A percentile compares a stretch with the other conserved stretches of the same genome.
phyloP scores from a whole-genome alignment of 2,329 filamentous ascomycete species.

The Aspergillus cejpii region DNA sequence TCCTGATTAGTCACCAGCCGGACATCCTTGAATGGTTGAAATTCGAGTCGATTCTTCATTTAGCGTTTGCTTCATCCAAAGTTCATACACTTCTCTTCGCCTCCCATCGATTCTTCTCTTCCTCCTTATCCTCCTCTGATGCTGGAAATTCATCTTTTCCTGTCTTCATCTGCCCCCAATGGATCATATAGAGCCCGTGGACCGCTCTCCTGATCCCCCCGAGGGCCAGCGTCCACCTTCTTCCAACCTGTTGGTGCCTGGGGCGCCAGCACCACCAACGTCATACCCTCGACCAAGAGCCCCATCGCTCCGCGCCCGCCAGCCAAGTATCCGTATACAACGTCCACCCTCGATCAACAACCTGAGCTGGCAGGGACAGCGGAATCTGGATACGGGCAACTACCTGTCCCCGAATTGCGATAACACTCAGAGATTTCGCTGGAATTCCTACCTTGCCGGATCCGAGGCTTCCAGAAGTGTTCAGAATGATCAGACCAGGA shows the following conservation, averaged over 20 bases:
- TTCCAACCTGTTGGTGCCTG: slow-evolving; percentile 12
- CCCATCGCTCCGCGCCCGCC: slow-evolving; percentile 22
- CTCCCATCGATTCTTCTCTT: background rate
- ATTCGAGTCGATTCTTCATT: too few relatives aligned
- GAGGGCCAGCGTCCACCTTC: slow-evolving; percentile 11
- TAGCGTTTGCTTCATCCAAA: background rate
- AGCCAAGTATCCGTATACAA: slow-evolving; percentile 30
- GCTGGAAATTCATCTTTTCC: background rate
- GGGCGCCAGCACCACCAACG: slow-evolving; percentile 18
- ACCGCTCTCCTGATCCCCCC: slow-evolving; percentile 16
- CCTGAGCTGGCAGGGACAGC: background rate
- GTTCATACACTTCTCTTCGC: background rate
- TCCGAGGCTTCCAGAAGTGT: background rate
- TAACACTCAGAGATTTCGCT: background rate
- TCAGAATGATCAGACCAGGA: background rate
- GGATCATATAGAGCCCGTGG: slow-evolving; percentile 36
- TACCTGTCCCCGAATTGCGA: background rate
- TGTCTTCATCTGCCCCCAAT: slow-evolving; percentile 17
- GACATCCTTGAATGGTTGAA: background rate
- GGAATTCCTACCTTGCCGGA: background rate
- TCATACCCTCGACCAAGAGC: slow-evolving; percentile 18
- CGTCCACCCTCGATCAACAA: slow-evolving; percentile 14
- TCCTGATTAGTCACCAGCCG: background rate
- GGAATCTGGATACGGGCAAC: background rate
- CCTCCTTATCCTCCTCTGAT: background rate